Evolutionary conservation across 805 yeast species (phyloP).

Genomic region (Brettanomyces custersianus): DNA sequence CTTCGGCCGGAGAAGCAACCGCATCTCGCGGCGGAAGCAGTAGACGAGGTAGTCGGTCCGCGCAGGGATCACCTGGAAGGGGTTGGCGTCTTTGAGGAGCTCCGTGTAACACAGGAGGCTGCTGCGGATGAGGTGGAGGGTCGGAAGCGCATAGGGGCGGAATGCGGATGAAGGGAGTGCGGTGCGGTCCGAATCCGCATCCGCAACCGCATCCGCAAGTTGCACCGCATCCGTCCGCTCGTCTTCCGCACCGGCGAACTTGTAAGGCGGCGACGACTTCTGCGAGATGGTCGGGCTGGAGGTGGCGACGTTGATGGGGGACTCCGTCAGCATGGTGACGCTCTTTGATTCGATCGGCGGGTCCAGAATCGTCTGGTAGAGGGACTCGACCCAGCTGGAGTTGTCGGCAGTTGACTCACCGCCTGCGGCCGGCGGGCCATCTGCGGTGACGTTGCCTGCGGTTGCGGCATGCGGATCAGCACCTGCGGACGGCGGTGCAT

Average conservation of each 20-base stretch:
- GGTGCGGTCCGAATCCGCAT: background rate
- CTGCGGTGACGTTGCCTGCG: too few species aligned
- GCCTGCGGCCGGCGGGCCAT: background rate
- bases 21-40: slow-evolving; percentile 11
- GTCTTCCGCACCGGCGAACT: background rate
- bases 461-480: too few species aligned
- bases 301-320: background rate
- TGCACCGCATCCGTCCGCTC: background rate
- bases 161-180: background rate
- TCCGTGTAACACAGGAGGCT: slow-evolving; percentile 18
- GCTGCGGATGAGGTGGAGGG: slow-evolving; percentile 9
- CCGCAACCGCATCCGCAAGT: background rate
- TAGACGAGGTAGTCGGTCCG: slow-evolving; percentile 20
- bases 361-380: slow-evolving; percentile 1
- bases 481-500: too few species aligned
- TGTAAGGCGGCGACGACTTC: background rate
- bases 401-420: background rate
- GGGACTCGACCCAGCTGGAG: slow-evolving; percentile 2
- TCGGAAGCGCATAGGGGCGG: background rate
- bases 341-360: slow-evolving; percentile 4
- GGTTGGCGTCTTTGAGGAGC: slow-evolving; percentile 11
- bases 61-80: slow-evolving; percentile 12
- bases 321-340: slow-evolving; percentile 2
- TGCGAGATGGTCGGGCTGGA: slow-evolving; percentile 3
- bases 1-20: slow-evolving; percentile 16